Evolutionary conservation across 208 protist genomes (phyloP).

Genomic region (Histomonas meleagridis): DNA sequence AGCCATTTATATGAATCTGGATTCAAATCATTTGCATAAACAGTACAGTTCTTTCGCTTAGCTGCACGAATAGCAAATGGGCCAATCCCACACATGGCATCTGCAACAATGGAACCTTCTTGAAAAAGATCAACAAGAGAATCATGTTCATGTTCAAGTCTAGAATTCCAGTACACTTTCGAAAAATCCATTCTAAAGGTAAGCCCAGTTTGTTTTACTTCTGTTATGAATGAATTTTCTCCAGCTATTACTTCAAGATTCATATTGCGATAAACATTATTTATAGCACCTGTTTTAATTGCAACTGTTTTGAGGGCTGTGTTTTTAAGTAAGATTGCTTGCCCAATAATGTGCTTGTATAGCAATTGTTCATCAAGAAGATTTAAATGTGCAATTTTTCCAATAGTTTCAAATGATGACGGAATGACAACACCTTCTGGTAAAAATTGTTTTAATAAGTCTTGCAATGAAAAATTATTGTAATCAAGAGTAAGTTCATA

Average conservation of each 20-base stretch:
- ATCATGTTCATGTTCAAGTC: conserved; percentile 76
- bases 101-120: conserved; percentile 60
- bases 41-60: conserved; percentile 58
- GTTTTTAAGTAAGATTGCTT: conserved; percentile 77
- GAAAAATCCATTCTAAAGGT: conserved; percentile 79
- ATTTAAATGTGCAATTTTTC: conserved; percentile 89
- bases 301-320: conserved; percentile 75
- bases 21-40: conserved; percentile 91
- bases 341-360: conserved; percentile 72
- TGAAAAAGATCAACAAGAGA: conserved; percentile 65
- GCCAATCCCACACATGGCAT: conserved; percentile 88
- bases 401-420: conserved; percentile 53
- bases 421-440: conserved; percentile 43
- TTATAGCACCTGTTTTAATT: conserved; percentile 82
- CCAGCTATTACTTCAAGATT: conserved; percentile 82
- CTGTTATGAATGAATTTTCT: conserved; percentile 53
- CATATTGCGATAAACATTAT: conserved; percentile 81
- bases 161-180: conserved; percentile 91
- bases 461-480: neutral
- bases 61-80: conserved; percentile 85
- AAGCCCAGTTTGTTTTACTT: conserved; percentile 72
- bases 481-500: neutral
- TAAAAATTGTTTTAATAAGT: conserved; percentile 39
- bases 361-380: conserved; percentile 70
- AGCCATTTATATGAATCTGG: conserved; percentile 72